Base-by-base conservation (phyloP, 2,329 filamentous ascomycete genomes). In the Fusarium nodosum region DNA sequence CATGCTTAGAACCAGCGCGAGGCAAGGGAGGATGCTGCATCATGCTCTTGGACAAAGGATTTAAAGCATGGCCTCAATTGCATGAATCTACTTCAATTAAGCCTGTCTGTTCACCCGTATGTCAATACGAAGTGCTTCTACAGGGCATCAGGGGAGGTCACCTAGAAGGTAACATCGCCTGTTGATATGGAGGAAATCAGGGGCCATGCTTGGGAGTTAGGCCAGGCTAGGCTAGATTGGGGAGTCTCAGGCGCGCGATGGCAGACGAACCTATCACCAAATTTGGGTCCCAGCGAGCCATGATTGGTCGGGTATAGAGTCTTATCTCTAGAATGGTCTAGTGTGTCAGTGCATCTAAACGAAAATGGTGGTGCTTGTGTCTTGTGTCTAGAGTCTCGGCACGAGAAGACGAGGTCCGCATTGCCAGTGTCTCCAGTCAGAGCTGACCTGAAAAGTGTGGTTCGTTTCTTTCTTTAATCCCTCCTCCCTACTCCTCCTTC, bases 401-500 rank as follows among this genome's bases (percentile, higher is more conserved):
- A 66, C 47, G 47, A 65, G 26, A 20, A 20, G n/a, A 28, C 13
- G 45, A 64, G 61, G 51, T 57, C 60, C 60, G 60, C 60, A 61
- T 20, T 60, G 42, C 55, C 41, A 50, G 42, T 30, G 28, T 30
- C 28, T 30, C 28, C 28, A 30, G 46, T 44, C 30, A 34, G 11
- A 39, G 48, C 48, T 39, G 48, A 39, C 24, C 44, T 51, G 31
- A 34, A 34, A 38, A 24, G 34, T 46, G 15, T 24, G 41, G 41
- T 56, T 30, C 58, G 51, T 52, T 63, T 56, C 42, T 59, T 63
- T 61, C 58, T 55, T 60, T 70, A 66, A 71, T 73, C 60, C 69
- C 68, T 70, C 57, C 54, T 47, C n/a, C 69, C 66, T 69, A 52
- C 54, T 48, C 52, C 33, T 46, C 33, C 38, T 65, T 54, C 42